Conservation (phyloP, 768 basidiomycete species). For the Dioszegia hungarica region DNA sequence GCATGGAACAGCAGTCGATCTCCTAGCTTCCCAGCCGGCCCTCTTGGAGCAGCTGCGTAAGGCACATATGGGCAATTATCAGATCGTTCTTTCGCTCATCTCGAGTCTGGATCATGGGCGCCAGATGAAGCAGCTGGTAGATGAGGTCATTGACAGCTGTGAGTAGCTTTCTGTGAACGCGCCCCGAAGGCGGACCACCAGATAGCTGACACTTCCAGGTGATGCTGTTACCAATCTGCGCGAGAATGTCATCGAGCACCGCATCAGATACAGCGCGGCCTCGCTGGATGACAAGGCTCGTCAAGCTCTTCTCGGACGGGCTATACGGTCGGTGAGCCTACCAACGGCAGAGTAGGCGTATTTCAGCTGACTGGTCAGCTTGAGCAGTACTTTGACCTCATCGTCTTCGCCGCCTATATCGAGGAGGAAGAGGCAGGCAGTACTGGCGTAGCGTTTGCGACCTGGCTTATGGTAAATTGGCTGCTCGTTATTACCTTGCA, state of each 20-base stretch:
- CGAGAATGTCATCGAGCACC: slow-evolving; percentile 76
- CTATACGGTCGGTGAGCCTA: slow-evolving; percentile 33
- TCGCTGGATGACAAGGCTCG: slow-evolving; percentile 62
- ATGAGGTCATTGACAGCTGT: slow-evolving; percentile 79
- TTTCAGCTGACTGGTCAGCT: slow-evolving; percentile 31
- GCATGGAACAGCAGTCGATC: slow-evolving; percentile 72
- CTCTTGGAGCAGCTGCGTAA: slow-evolving; percentile 81
- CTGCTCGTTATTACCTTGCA: background rate
- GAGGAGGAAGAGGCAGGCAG: slow-evolving; percentile 56
- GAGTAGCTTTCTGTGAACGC: too few species aligned
- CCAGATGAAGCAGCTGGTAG: slow-evolving; percentile 80
- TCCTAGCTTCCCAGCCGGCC: slow-evolving; percentile 72
- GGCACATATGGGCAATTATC: slow-evolving; percentile 87
- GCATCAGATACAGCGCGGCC: slow-evolving; percentile 79
- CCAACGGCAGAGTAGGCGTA: background rate
- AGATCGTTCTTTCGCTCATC: slow-evolving; percentile 80
- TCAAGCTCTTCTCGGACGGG: slow-evolving; percentile 40
- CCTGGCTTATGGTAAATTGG: slow-evolving; percentile 71
- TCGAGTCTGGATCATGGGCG: slow-evolving; percentile 87
- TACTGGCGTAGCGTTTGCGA: slow-evolving; percentile 66
- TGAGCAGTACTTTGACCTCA: slow-evolving; percentile 70
- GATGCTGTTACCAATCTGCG: slow-evolving; percentile 88
- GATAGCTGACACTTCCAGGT: slow-evolving; percentile 53
- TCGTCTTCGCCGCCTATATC: slow-evolving; percentile 87
- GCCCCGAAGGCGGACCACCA: background rate